A percentile compares a stretch with the other conserved stretches of the same genome.
phyloP scores from a whole-genome alignment of 1,284 basidiomycete genomes.

The Rhizoctonia solani region DNA sequence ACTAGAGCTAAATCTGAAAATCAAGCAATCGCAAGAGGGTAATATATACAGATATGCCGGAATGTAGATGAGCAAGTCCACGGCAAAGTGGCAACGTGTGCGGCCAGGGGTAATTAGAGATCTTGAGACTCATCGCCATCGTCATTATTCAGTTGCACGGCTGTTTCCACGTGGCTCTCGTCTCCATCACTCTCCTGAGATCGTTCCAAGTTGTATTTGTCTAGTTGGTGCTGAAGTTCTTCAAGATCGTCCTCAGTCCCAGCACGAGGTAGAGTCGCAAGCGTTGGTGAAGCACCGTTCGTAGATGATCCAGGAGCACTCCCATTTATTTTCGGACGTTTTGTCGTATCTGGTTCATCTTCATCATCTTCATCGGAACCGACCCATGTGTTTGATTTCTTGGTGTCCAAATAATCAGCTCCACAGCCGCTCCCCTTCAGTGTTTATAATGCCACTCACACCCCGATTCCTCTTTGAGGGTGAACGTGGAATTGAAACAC shows the following conservation, averaged over 20 bases:
- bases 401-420: too few species aligned
- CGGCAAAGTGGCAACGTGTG: not conserved
- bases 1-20: slow-evolving; percentile 6
- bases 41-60: not conserved
- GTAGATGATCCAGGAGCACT: not conserved
- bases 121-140: slow-evolving; percentile 21
- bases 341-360: not conserved
- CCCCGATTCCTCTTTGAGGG: not conserved
- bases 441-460: not conserved
- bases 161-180: not conserved
- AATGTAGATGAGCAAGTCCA: not conserved
- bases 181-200: slow-evolving; percentile 3
- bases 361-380: not conserved
- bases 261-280: not conserved
- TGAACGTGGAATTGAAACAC: not conserved
- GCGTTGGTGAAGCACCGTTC: not conserved
- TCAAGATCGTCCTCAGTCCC: slow-evolving; percentile 7
- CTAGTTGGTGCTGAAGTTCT: slow-evolving; percentile 12
- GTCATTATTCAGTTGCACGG: not conserved
- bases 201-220: slow-evolving; percentile 7
- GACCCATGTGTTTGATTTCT: not conserved
- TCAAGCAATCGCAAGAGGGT: slow-evolving; percentile 4
- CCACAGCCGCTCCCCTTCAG: too few species aligned
- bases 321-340: not conserved
- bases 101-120: not conserved